Evolutionary conservation across 306 rosid species (phyloP).

Genomic region (Vicia sativa): DNA sequence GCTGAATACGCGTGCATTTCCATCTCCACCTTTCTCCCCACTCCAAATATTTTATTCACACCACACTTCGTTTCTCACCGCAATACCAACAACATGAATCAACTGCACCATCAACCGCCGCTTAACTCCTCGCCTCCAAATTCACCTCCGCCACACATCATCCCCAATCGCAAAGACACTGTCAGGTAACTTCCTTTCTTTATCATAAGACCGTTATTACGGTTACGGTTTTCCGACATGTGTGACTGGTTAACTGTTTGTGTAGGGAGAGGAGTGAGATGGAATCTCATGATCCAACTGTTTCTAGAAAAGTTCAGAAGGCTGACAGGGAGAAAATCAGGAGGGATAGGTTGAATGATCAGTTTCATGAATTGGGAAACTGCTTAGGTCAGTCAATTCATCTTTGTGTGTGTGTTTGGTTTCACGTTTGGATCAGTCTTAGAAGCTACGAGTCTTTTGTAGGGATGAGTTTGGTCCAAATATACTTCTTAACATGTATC

Average conservation of each 20-base stretch:
- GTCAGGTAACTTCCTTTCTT: too few species aligned
- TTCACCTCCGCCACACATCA: constrained; percentile 45
- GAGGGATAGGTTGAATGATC: constrained; percentile 83
- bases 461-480: too few species aligned
- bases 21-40: neutral
- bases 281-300: constrained; percentile 61
- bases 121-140: neutral
- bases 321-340: constrained; percentile 94
- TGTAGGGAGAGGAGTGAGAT: constrained; percentile 58
- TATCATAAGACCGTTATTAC: neutral
- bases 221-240: neutral
- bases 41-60: neutral
- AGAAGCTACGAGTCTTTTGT: too few species aligned
- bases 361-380: constrained; percentile 71
- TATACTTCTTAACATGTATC: too few species aligned
- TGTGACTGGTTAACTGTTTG: neutral
- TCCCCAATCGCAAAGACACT: constrained; percentile 39
- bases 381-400: constrained; percentile 55
- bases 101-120: neutral
- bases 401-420: too few species aligned
- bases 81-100: constrained; percentile 16
- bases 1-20: constrained; percentile 15
- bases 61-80: neutral
- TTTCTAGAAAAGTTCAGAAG: constrained; percentile 75
- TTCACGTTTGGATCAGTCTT: too few species aligned